Percentiles rank a stretch among this genome's conserved stretches.
Conservation (phyloP, 1,139 yeast species). For the Schizosaccharomyces versatilis region DNA sequence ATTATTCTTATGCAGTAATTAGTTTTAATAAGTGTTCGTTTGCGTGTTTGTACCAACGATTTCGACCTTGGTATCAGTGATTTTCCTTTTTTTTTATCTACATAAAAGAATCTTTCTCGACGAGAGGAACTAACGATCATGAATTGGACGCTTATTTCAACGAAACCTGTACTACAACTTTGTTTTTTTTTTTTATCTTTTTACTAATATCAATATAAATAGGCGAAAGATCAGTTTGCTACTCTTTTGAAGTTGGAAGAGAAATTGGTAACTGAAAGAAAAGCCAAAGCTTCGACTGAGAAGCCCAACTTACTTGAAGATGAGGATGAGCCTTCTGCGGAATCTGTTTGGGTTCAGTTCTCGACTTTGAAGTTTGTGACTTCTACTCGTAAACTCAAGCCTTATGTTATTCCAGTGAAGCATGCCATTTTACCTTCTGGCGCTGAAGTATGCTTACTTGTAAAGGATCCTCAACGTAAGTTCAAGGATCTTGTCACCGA, state of each 20-base stretch:
- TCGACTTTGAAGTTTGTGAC: not conserved
- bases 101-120: no score
- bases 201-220: not conserved
- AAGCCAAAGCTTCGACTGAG: not conserved
- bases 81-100: no score
- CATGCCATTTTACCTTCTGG: not conserved
- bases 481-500: constrained; percentile 37
- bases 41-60: no score
- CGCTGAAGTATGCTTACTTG: constrained; percentile 32
- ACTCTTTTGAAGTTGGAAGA: not conserved
- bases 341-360: not conserved
- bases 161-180: no score
- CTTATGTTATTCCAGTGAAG: not conserved
- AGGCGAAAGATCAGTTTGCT: not conserved
- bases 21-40: no score
- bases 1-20: no score
- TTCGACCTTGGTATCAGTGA: no score
- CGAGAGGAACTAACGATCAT: no score
- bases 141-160: no score
- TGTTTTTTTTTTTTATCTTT: no score
- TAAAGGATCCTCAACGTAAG: constrained; percentile 44
- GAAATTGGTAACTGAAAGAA: not conserved
- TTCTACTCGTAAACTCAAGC: not conserved
- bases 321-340: not conserved
- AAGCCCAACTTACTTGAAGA: not conserved